A percentile compares a stretch with the other conserved stretches of the same genome.
Conservation (phyloP, 1,284 basidiomycete species). For the Mycena sp. region DNA sequence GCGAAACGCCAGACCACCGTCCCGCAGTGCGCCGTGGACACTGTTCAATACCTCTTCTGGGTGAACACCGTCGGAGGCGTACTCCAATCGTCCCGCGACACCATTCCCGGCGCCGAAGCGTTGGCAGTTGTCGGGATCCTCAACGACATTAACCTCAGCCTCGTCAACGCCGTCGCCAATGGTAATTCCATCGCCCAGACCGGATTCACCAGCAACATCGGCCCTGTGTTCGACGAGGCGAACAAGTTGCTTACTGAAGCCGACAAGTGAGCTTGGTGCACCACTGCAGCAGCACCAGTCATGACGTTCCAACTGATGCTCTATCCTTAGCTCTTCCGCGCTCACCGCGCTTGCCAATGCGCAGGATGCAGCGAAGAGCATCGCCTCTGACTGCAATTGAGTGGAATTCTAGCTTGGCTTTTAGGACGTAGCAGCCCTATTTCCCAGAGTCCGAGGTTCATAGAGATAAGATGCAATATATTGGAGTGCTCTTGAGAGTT, state of each 20-base stretch:
- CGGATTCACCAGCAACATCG: conserved; percentile 8
- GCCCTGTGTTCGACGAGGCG: conserved; percentile 9
- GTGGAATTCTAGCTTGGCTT: neutral
- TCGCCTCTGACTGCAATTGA: conserved; percentile 6
- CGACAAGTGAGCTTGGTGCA: neutral
- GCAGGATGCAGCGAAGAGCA: conserved; percentile 3
- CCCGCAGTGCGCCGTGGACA: conserved; percentile 11
- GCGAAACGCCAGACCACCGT: conserved; percentile 8
- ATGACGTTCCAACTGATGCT: conserved; percentile 4
- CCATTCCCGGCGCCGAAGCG: conserved; percentile 6
- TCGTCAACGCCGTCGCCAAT: conserved; percentile 7
- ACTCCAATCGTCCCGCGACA: conserved; percentile 10
- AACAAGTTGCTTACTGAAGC: conserved; percentile 9
- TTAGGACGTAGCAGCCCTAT: neutral
- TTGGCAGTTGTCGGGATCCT: conserved; percentile 10
- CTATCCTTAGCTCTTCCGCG: neutral
- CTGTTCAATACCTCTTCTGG: conserved; percentile 14
- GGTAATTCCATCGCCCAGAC: conserved; percentile 5
- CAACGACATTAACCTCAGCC: conserved; percentile 4
- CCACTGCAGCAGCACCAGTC: neutral
- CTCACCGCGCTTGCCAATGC: conserved; percentile 5
- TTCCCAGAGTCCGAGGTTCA: neutral
- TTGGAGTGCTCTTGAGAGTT: neutral
- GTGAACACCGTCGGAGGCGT: neutral
- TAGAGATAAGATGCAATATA: neutral